Evolutionary conservation across 805 yeast species (phyloP).

Genomic region (Torulaspora quercuum): DNA sequence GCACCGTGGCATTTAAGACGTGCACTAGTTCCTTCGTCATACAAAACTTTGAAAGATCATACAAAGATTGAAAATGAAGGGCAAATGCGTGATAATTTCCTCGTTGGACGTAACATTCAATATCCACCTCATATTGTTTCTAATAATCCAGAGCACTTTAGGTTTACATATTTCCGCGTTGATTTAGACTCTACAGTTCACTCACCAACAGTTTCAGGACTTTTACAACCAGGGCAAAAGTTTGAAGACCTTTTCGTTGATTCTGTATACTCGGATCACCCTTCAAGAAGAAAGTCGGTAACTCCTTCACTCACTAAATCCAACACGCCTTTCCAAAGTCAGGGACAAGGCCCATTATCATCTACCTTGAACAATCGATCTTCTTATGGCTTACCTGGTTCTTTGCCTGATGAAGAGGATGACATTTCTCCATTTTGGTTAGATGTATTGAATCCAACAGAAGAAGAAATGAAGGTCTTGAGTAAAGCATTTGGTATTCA

Average conservation of each 20-base stretch:
- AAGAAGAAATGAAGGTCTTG: slow-evolving; percentile 91
- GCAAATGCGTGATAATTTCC: slow-evolving; percentile 27
- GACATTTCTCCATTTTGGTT: slow-evolving; percentile 82
- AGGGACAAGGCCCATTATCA: slow-evolving; percentile 8
- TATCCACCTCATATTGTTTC: slow-evolving; percentile 46
- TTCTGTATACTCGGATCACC: slow-evolving; percentile 33
- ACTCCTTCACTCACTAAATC: slow-evolving; percentile 13
- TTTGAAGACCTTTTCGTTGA: slow-evolving; percentile 63
- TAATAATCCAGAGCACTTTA: slow-evolving; percentile 52
- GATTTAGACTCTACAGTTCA: slow-evolving; percentile 87
- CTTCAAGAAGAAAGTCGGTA: slow-evolving; percentile 9
- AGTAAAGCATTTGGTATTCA: slow-evolving; percentile 92
- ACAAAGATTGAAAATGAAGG: slow-evolving; percentile 13
- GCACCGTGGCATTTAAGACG: slow-evolving; percentile 65
- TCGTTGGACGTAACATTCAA: slow-evolving; percentile 36
- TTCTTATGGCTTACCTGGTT: slow-evolving; percentile 6
- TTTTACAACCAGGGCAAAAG: slow-evolving; percentile 58
- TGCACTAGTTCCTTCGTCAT: slow-evolving; percentile 11
- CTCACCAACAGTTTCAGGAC: slow-evolving; percentile 81
- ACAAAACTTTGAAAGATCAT: slow-evolving; percentile 14
- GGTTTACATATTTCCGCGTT: slow-evolving; percentile 91
- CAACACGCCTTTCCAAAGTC: slow-evolving; percentile 13
- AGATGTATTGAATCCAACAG: slow-evolving; percentile 88
- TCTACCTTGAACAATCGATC: slow-evolving; percentile 8
- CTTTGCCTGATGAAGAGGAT: slow-evolving; percentile 10